These are phyloP conservation scores for Suillus alpinus DNA, from an alignment of 768 basidiomycete genomes.

Conservation along the genomic window DNA sequence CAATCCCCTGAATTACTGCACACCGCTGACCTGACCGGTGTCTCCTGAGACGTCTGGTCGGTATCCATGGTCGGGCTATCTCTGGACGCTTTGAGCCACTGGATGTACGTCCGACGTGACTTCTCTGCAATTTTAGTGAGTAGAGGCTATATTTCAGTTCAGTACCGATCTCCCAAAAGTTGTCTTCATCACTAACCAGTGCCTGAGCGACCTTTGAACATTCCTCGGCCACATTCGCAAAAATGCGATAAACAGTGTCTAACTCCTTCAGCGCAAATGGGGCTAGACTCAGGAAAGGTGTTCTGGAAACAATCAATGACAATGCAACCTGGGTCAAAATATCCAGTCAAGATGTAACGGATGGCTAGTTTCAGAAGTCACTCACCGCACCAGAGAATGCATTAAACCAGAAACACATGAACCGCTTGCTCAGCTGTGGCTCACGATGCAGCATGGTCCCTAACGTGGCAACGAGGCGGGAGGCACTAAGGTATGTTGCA, in stretches of 20 bases:
- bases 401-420: conserved; percentile 75
- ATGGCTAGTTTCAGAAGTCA: conserved; percentile 9
- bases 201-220: conserved; percentile 60
- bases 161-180: not conserved
- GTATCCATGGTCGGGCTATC: conserved; percentile 24
- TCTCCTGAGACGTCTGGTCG: conserved; percentile 14
- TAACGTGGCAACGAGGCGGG: conserved; percentile 55
- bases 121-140: conserved; percentile 55
- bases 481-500: conserved; percentile 61
- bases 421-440: conserved; percentile 59
- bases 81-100: conserved; percentile 31
- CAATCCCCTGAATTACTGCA: conserved; percentile 3
- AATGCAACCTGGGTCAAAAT: conserved; percentile 49
- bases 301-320: conserved; percentile 61
- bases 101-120: conserved; percentile 43
- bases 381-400: conserved; percentile 69
- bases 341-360: conserved; percentile 3
- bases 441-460: conserved; percentile 56
- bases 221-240: conserved; percentile 54
- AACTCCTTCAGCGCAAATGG: conserved; percentile 60
- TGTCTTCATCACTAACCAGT: conserved; percentile 39
- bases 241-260: conserved; percentile 55
- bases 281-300: conserved; percentile 56
- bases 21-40: conserved; percentile 1
- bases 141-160: conserved; percentile 39